Base-by-base conservation (phyloP, 805 yeast species). In the Jamesozyma gamospora region DNA sequence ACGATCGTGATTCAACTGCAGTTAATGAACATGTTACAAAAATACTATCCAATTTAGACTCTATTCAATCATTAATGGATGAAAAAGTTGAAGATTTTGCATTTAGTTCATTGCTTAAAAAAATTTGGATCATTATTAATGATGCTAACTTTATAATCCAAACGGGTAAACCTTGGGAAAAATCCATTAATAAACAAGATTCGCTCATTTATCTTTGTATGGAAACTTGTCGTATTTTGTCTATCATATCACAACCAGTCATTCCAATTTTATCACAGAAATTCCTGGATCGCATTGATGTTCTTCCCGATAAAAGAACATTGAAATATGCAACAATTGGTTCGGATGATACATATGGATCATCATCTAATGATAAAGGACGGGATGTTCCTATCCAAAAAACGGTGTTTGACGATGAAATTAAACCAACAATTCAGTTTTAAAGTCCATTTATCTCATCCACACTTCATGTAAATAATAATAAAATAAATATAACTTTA, bases 121-220 rank as follows among this genome's bases (percentile, higher is more conserved):
- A 65, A 13, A 64, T 86, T 57, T 79, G 92, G 86, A 51, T 60
- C 5, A 60, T 75, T 3, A 56, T 79, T 14, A 74, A 74, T 36
- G 59, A 66, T 13, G 79, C 83, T 1, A 90, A 90, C 52, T 65
- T 65, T 15, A 71, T 81, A 26, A 69, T 87, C 46, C 94, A 85
- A 52, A 64, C 59, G 1, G 62, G 76, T 5, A 79, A 77, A 50
- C 96, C 96, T 0, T 90, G 97, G 97, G 58, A 63, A 8, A 64
- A 62, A 34, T 50, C 51, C 1, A 44, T 50, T 3, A 42, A 47
- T 2, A 58, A 58, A 8, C 77, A 71, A 47, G 81, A 77, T 55
- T 62, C 70, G 34, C 70, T 77, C 12, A 74, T 88, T 2, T 76
- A 72, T 44, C 52, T 73, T 8, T 80, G 85, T 1, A 72, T 83